These are phyloP conservation scores for Echium plantagineum DNA, from an alignment of 257 asterid species.

Conservation along the genomic window DNA sequence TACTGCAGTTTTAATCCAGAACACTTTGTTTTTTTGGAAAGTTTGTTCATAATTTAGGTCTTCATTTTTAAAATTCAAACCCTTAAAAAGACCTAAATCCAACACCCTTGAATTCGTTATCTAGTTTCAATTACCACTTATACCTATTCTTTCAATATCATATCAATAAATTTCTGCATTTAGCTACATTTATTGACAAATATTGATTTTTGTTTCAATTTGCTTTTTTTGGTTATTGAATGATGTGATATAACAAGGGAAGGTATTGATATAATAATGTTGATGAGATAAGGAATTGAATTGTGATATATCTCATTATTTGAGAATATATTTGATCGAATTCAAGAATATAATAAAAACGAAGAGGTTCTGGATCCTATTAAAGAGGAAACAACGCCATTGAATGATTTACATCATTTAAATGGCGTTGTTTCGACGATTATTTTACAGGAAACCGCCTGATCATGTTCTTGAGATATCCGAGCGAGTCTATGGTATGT, in stretches of 20 bases:
- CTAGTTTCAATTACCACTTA: background rate
- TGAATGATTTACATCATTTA: slow-evolving; percentile 3
- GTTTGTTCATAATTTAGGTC: background rate
- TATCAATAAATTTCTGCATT: background rate
- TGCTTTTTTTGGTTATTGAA: no score
- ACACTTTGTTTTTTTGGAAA: background rate
- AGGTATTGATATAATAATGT: background rate
- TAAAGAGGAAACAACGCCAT: slow-evolving; percentile 78
- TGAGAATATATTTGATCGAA: slow-evolving; percentile 13
- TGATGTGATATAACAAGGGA: no score
- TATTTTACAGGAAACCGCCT: slow-evolving; percentile 97
- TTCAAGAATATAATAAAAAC: slow-evolving; percentile 4
- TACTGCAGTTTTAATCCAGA: background rate
- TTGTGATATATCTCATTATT: background rate
- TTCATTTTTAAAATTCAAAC: background rate
- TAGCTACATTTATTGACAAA: no score
- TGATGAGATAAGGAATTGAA: background rate
- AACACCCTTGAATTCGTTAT: background rate
- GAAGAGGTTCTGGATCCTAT: slow-evolving; percentile 49
- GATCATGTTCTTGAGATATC: slow-evolving; percentile 99
- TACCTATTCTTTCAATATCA: background rate
- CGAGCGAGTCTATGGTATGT: slow-evolving; percentile 93
- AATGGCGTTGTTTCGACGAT: slow-evolving; percentile 99
- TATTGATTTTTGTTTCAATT: no score
- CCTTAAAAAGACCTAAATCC: background rate